Evolutionary conservation across 169 alveolate species (phyloP), one percentile per base, ranked within the genome.

Genomic region (Theileria parva): DNA sequence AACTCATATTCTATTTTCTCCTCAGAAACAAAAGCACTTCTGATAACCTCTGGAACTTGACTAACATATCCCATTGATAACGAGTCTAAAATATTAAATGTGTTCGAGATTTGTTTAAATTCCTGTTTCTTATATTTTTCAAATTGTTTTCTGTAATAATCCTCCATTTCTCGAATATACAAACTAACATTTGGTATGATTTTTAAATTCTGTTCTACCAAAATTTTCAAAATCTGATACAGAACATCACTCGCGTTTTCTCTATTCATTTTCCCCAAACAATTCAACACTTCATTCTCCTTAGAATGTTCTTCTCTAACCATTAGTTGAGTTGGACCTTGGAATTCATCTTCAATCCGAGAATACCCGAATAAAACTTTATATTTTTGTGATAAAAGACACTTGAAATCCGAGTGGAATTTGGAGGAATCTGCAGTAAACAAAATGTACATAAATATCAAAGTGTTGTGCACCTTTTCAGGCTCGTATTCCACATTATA

Each of bases 61-160:
- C 8, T 44, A 44, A 51, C 48, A 19, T 63, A 63, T 63, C 71
- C 71, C 51, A 63, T 1, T 63, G 71, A 27, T 17, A 63, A 15
- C 5, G 71, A 63, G 7, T 63, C 71, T 15, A 63, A 39, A 21
- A 63, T 63, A 39, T 63, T 63, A 32, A 63, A 21, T 27, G 71
- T 21, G 28, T n/a, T 15, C 15, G 34, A 63, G 25, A 63, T 19
- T 6, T 63, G 28, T 63, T 21, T 15, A 19, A 63, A n/a, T 21
- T 23, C 27, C 1, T 63, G 17, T 15, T 27, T 63, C n/a, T 63
- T 39, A 32, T 63, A 63, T 3, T 0, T 15, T 21, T 15, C 39
- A 19, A 63, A 63, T 21, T 21, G 25, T 8, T 25, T 63, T 21
- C 0, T n/a, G 7, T 27, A 21, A 15, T 63, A 8, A 15, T 17